Conservation (phyloP, 208 protist genomes). For the Leishmania aethiopica region DNA sequence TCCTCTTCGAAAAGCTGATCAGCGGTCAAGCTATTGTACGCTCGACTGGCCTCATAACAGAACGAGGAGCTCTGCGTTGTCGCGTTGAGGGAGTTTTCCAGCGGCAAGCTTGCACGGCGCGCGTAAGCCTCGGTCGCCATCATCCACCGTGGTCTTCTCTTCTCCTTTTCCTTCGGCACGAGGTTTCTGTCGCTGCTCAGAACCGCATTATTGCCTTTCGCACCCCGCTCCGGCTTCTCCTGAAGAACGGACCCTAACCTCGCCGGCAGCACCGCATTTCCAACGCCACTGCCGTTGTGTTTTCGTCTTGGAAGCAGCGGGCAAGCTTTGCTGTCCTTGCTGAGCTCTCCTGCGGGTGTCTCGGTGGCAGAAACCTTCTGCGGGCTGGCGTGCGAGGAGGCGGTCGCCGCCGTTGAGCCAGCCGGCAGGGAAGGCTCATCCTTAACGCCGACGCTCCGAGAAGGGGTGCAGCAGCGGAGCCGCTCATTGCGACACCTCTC, state of each 20-base stretch:
- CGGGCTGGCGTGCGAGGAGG: background rate
- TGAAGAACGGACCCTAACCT: background rate
- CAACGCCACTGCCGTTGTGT: background rate
- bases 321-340: background rate
- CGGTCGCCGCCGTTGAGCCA: background rate
- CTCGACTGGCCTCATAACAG: constrained; percentile 1
- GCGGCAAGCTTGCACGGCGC: constrained; percentile 15
- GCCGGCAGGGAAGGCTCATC: background rate
- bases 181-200: background rate
- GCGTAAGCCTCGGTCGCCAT: constrained; percentile 37
- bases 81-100: background rate
- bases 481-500: too few relatives aligned
- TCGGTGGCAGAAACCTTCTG: background rate
- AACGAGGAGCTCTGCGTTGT: background rate
- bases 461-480: background rate
- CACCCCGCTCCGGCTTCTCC: background rate
- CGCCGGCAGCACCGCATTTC: background rate
- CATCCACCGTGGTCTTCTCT: constrained; percentile 44
- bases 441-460: background rate
- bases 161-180: constrained; percentile 10
- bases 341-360: background rate
- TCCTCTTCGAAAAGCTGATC: constrained; percentile 57
- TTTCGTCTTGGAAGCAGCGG: background rate
- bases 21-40: constrained; percentile 33
- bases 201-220: background rate